A percentile compares a stretch with the other conserved stretches of the same genome.
phyloP scores from a whole-genome alignment of 2,329 filamentous ascomycete genomes.

The Aureobasidium musti region DNA sequence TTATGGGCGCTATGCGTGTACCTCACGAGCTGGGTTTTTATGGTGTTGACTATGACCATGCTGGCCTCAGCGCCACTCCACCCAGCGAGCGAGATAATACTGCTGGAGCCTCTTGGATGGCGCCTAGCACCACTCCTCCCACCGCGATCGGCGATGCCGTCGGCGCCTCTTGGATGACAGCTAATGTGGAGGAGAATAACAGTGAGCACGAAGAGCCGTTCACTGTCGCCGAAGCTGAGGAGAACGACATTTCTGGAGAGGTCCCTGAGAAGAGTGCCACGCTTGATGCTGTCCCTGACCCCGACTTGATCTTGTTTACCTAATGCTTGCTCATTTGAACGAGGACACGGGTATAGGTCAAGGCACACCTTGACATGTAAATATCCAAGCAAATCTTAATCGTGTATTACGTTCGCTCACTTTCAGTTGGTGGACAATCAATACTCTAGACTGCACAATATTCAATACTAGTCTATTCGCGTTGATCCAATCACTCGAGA shows the following conservation, averaged over 20 bases:
- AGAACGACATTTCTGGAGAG: not conserved
- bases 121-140: not conserved
- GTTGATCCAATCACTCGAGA: not conserved
- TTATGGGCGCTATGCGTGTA: conserved; percentile 12
- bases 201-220: not conserved
- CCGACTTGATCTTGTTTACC: not conserved
- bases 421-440: too few species aligned
- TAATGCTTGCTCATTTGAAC: not conserved
- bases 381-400: too few species aligned
- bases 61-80: not conserved
- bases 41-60: not conserved
- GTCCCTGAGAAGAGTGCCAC: not conserved
- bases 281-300: not conserved
- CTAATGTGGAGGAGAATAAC: not conserved
- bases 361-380: not conserved
- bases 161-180: not conserved
- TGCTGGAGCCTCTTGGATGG: not conserved
- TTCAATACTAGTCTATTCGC: too few species aligned
- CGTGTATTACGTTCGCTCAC: too few species aligned
- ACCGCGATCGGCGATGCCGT: not conserved
- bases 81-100: not conserved
- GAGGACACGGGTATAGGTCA: not conserved
- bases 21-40: conserved; percentile 20
- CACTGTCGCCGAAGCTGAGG: not conserved
- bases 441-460: too few species aligned